Conservation (phyloP, 2,329 filamentous ascomycete species). For the Fusarium pseudocircinatum region DNA sequence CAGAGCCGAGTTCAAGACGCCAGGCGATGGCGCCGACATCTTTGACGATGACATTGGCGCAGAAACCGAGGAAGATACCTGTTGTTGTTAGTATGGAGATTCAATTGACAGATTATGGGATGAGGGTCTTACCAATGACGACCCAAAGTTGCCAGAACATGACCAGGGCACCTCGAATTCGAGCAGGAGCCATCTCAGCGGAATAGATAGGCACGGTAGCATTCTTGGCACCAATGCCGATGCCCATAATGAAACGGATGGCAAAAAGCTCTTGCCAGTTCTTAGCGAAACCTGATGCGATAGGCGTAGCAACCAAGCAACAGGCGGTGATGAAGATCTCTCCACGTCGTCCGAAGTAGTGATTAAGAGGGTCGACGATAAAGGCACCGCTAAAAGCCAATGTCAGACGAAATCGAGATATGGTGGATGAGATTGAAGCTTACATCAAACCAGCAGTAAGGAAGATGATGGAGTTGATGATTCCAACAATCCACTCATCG, state of each 20-base stretch:
- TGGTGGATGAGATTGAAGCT: background rate
- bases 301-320: constrained; percentile 72
- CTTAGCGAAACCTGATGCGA: constrained; percentile 71
- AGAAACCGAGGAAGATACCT: constrained; percentile 55
- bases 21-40: constrained; percentile 45
- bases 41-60: constrained; percentile 49
- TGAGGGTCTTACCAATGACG: constrained; percentile 54
- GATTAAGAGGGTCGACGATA: constrained; percentile 68
- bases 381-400: constrained; percentile 29
- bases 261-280: constrained; percentile 74
- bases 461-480: constrained; percentile 62
- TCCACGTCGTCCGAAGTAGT: constrained; percentile 57
- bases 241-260: constrained; percentile 73
- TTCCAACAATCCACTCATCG: constrained; percentile 64
- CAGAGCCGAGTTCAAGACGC: constrained; percentile 64
- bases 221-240: constrained; percentile 75
- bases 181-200: constrained; percentile 75
- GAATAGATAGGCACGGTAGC: constrained; percentile 77
- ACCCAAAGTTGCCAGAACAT: constrained; percentile 84
- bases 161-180: constrained; percentile 77
- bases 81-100: accelerated
- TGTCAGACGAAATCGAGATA: background rate
- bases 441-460: constrained; percentile 47
- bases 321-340: constrained; percentile 78
- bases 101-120: too few species aligned